Percentiles rank a stretch among this genome's conserved stretches.
Conservation (phyloP, 2,329 filamentous ascomycete genomes). For the Apiospora phragmitis region DNA sequence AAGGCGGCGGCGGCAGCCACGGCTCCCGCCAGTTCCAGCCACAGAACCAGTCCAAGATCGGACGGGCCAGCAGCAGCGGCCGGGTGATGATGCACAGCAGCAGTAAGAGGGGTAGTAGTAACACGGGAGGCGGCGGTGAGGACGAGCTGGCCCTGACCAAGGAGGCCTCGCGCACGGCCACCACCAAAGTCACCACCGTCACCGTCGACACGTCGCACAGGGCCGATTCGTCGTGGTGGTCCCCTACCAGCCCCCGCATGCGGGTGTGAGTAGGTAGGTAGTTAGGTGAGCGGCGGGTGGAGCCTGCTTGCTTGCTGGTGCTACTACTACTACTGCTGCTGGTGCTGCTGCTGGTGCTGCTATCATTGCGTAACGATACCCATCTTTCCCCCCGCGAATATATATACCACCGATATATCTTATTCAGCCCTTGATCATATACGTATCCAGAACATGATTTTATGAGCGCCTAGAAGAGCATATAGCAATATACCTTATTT, state of each 20-base stretch:
- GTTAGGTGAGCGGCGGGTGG: neutral
- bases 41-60: conserved; percentile 20
- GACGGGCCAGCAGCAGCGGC: neutral
- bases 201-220: conserved; percentile 14
- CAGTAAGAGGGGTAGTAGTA: no score
- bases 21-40: neutral
- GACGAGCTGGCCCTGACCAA: conserved; percentile 13
- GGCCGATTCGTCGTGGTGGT: neutral
- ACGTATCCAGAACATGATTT: no score
- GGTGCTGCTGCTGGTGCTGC: no score
- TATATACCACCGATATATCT: no score
- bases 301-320: no score
- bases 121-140: conserved; percentile 8
- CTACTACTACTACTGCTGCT: no score
- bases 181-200: conserved; percentile 21
- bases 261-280: neutral
- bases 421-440: no score
- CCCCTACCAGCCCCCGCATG: neutral
- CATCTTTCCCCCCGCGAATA: no score
- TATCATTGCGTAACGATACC: neutral
- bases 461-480: no score
- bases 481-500: no score
- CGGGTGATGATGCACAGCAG: no score
- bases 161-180: conserved; percentile 6
- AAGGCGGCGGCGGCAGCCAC: no score